phyloP scores from a whole-genome alignment of 345 rosid genomes.

The Isatis tinctoria region DNA sequence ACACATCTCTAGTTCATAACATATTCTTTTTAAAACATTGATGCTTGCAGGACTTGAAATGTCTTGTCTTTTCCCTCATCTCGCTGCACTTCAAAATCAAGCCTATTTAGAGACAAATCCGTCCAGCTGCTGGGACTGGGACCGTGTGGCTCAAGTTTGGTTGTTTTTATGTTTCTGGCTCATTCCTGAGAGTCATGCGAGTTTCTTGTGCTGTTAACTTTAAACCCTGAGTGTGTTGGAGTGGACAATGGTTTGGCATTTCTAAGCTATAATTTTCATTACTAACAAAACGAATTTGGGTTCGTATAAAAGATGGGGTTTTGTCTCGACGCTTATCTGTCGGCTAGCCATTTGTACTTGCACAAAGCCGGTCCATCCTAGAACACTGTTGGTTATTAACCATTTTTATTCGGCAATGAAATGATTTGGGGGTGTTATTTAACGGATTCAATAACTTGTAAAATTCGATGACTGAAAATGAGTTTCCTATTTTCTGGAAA shows the following conservation, averaged over 20 bases:
- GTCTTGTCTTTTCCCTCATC: conserved; percentile 97
- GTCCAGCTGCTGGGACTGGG: background rate
- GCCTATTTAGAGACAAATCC: conserved; percentile 63
- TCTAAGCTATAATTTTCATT: too few relatives aligned
- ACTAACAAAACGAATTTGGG: background rate
- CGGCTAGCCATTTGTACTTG: too few relatives aligned
- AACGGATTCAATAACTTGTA: too few relatives aligned
- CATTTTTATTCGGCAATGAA: too few relatives aligned
- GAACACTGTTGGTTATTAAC: too few relatives aligned
- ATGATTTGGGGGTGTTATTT: too few relatives aligned
- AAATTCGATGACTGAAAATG: too few relatives aligned
- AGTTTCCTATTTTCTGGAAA: too few relatives aligned
- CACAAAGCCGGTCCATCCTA: too few relatives aligned
- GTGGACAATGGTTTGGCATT: background rate
- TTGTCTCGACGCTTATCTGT: background rate
- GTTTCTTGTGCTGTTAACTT: conserved; percentile 20
- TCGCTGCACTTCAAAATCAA: conserved; percentile 99
- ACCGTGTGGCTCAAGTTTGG: conserved; percentile 1
- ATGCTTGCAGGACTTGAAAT: conserved; percentile 92
- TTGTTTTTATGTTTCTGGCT: conserved; percentile 13
- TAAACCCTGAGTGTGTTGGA: conserved; percentile 13
- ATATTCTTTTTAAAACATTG: conserved; percentile 3
- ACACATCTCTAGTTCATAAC: background rate
- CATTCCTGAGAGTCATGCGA: conserved; percentile 2
- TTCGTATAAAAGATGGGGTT: background rate